Percentiles rank a stretch among this genome's conserved stretches.
phyloP scores from a whole-genome alignment of 129 eudicot species.

The Chrysanthemum lavandulifolium region DNA sequence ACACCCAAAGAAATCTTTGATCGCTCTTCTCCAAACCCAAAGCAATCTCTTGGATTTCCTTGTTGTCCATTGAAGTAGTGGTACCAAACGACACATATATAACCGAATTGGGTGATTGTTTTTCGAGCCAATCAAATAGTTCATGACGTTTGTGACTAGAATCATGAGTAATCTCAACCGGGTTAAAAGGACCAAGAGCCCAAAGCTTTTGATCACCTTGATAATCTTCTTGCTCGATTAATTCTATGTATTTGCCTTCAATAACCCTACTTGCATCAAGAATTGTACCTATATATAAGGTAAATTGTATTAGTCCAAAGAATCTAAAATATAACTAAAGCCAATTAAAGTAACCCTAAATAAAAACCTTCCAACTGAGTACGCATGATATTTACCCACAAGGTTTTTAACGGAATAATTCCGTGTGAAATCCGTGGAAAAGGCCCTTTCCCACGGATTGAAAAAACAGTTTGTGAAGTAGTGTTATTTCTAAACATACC shows the following conservation, averaged over 20 bases:
- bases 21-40: constrained; percentile 48
- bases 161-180: constrained; percentile 4
- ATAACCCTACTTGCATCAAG: constrained; percentile 35
- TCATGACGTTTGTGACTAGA: constrained; percentile 12
- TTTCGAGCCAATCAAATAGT: constrained; percentile 46
- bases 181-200: constrained; percentile 56
- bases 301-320: neutral
- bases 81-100: constrained; percentile 52
- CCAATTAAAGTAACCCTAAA: too few species aligned
- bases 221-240: constrained; percentile 23
- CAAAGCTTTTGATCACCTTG: constrained; percentile 24
- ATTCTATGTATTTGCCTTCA: constrained; percentile 36
- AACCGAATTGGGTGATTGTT: constrained; percentile 41
- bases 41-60: constrained; percentile 49
- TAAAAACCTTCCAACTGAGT: too few species aligned
- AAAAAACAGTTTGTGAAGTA: too few species aligned
- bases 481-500: constrained; percentile 6
- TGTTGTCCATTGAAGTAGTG: constrained; percentile 41
- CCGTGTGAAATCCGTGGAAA: too few species aligned
- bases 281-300: constrained; percentile 12
- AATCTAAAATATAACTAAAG: neutral
- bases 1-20: constrained; percentile 51
- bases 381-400: too few species aligned
- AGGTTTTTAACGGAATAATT: too few species aligned
- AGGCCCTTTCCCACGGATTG: too few species aligned